Conservation (phyloP, 2,329 filamentous ascomycete genomes). For the Chaetomium sp. region DNA sequence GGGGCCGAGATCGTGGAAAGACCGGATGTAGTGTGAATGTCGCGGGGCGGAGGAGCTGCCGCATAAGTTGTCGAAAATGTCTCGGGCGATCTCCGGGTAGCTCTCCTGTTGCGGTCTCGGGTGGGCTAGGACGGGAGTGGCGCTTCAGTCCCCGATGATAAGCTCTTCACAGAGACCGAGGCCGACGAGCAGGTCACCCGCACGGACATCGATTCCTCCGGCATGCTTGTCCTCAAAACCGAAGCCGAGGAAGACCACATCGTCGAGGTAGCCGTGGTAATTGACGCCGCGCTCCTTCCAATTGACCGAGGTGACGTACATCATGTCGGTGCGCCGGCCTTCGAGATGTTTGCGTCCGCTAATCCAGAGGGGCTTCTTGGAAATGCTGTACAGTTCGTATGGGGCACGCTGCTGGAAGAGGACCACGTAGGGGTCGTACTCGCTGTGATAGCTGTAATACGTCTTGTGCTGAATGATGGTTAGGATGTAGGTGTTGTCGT, state of each 20-base stretch:
- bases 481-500: conserved; percentile 57
- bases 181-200: conserved; percentile 51
- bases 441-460: conserved; percentile 50
- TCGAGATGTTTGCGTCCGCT: conserved; percentile 47
- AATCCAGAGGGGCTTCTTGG: conserved; percentile 57
- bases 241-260: conserved; percentile 57
- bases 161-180: conserved; percentile 42
- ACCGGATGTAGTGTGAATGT: neutral
- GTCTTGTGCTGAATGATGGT: conserved; percentile 59
- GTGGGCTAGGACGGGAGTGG: neutral
- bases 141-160: neutral
- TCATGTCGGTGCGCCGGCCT: conserved; percentile 52
- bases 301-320: conserved; percentile 59
- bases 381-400: conserved; percentile 54
- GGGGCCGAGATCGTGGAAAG: neutral
- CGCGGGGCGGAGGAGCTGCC: neutral
- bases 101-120: neutral
- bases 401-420: conserved; percentile 52
- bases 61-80: neutral
- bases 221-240: conserved; percentile 56
- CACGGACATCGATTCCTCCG: conserved; percentile 54
- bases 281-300: conserved; percentile 52
- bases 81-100: neutral
- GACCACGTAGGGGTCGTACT: conserved; percentile 60
- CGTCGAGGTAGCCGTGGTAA: conserved; percentile 60